Conservation (phyloP, 2,329 filamentous ascomycete genomes). For the Talaromyces marneffei region DNA sequence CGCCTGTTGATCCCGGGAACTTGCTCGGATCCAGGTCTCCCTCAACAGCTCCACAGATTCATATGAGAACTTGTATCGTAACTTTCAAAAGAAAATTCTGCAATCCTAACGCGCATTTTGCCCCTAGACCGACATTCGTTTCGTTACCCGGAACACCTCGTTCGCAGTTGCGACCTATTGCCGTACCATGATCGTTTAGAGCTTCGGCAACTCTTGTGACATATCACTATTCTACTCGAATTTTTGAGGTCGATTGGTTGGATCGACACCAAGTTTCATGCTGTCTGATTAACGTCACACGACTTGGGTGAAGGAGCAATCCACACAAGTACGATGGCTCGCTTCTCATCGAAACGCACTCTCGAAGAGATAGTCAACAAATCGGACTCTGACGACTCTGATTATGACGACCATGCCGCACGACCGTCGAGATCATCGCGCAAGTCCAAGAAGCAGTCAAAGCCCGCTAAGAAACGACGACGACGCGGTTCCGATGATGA, state of each 20-base stretch:
- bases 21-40: neutral
- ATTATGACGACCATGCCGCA: slow-evolving; percentile 37
- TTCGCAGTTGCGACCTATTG: neutral
- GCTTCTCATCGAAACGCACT: slow-evolving; percentile 31
- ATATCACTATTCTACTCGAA: neutral
- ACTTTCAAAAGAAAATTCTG: neutral
- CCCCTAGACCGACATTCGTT: neutral
- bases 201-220: neutral
- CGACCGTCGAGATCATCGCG: slow-evolving; percentile 25
- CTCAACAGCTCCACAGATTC: neutral
- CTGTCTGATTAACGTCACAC: neutral
- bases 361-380: slow-evolving; percentile 40
- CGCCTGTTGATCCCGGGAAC: neutral
- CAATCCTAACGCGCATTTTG: neutral
- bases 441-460: slow-evolving; percentile 30
- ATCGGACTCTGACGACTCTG: slow-evolving; percentile 42
- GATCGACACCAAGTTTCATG: neutral
- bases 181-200: neutral
- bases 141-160: neutral
- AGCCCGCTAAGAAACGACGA: slow-evolving; percentile 34
- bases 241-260: neutral
- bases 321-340: slow-evolving; percentile 25
- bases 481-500: slow-evolving; percentile 44
- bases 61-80: neutral
- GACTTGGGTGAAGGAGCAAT: neutral